Base-by-base conservation (phyloP, 2,329 filamentous ascomycete genomes). In the Acrocalymma vagum region DNA sequence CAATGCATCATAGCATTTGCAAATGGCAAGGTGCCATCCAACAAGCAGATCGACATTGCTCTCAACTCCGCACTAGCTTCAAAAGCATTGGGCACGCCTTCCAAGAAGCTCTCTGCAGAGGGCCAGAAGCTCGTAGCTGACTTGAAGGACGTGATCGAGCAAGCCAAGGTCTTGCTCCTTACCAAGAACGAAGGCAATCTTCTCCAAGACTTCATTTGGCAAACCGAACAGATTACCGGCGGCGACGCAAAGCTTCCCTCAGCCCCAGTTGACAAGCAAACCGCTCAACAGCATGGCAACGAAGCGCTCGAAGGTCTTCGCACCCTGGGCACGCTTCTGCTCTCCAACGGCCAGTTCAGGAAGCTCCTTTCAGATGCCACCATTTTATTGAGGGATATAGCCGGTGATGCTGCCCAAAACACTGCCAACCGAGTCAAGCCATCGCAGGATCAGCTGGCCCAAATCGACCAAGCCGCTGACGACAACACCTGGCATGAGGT, bases 161-260 rank as follows among this genome's bases (percentile, higher is more conserved):
- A 94, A 68, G 87, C 93, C 43, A 95, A 96, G 77, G 74, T 85
- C 42, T 80, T 99, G 9, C 75, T 97, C 7, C 78, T 99, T 17
- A 88, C 87, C 74, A 99, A 97, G 81, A 99, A 99, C 67, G 83
- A 96, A 45, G 94, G 92, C 65, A 91, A 99, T 62, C 75, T 97
- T 42, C 76, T 99, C 14, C 94, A 99, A 67, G 92, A 99, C 62
- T 97, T 99, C 72, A 90, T 97, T 72, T 99, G 89, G 87, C 88
- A 96, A 67, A 92, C 91, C 0, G 84, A 90, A 64, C 81, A 88
- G 30, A 85, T 94, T 48, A 82, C 84, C 37, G 74, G 82, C 42
- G 85, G 79, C 59, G 77, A 80, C 35, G 78, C 89, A 17, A 69
- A 74, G 42, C 71, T 78, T 1, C 88, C 90, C 3, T 77, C 79